Conservation (phyloP, 768 basidiomycete genomes). For the Collybia mongolica region DNA sequence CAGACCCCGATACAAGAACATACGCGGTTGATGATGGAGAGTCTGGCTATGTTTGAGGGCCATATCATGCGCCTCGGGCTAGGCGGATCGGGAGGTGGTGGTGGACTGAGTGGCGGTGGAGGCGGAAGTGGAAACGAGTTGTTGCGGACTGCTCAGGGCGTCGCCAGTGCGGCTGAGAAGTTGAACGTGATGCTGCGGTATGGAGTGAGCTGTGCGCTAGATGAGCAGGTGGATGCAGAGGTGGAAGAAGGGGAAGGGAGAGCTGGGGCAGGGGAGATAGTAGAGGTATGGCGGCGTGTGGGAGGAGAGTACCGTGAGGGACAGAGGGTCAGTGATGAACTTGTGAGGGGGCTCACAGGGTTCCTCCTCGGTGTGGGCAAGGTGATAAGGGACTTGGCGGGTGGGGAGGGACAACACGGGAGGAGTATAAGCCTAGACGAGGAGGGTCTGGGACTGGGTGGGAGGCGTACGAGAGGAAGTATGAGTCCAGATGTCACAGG, state of each 20-base stretch:
- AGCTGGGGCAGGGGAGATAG: constrained; percentile 31
- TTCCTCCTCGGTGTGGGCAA: constrained; percentile 75
- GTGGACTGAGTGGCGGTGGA: constrained; percentile 12
- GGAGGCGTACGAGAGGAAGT: constrained; percentile 22
- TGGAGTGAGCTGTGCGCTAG: constrained; percentile 59
- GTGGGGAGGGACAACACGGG: constrained; percentile 37
- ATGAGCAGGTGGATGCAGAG: constrained; percentile 75
- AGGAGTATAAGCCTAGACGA: constrained; percentile 57
- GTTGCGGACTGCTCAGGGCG: constrained; percentile 56
- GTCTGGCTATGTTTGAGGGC: constrained; percentile 67
- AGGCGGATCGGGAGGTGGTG: constrained; percentile 24
- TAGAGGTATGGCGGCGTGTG: constrained; percentile 65
- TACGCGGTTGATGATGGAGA: constrained; percentile 66
- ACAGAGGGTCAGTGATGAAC: constrained; percentile 71
- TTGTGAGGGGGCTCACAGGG: constrained; percentile 73
- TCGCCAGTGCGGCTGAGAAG: constrained; percentile 65
- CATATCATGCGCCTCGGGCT: constrained; percentile 51
- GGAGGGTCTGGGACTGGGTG: constrained; percentile 32
- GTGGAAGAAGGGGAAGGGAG: constrained; percentile 45
- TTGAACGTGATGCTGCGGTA: constrained; percentile 60
- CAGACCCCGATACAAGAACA: constrained; percentile 49
- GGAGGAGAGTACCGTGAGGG: constrained; percentile 74
- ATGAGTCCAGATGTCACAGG: constrained; percentile 24
- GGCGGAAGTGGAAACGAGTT: constrained; percentile 48
- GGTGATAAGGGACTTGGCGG: constrained; percentile 56